Evolutionary conservation across 768 basidiomycete species (phyloP).

Genomic region (Kwoniella newhampshirensis): DNA sequence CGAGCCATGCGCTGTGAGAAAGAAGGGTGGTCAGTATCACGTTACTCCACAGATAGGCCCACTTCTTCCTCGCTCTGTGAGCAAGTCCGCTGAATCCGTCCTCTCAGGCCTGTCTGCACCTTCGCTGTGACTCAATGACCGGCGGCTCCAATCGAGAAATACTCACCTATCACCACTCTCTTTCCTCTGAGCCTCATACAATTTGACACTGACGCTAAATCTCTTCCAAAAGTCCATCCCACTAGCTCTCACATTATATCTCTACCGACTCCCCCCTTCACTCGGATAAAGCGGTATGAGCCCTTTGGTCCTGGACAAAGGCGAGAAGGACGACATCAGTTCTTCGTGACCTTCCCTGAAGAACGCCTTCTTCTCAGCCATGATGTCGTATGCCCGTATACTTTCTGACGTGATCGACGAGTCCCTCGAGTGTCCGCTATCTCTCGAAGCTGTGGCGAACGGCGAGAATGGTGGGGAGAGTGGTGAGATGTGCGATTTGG

Average conservation of each 20-base stretch:
- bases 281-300: background rate
- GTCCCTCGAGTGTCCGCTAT: background rate
- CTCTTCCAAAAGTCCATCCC: conserved; percentile 47
- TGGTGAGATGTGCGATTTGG: conserved; percentile 17
- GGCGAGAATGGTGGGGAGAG: conserved; percentile 27
- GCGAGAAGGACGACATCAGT: conserved; percentile 33
- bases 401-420: conserved; percentile 18
- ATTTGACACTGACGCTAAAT: conserved; percentile 37
- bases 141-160: no score
- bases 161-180: conserved; percentile 29
- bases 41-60: no score
- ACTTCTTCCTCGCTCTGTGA: no score
- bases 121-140: no score
- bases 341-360: conserved; percentile 46
- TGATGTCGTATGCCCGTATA: conserved; percentile 34
- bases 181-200: conserved; percentile 24
- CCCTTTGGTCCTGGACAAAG: conserved; percentile 6
- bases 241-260: conserved; percentile 10
- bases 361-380: conserved; percentile 44
- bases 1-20: conserved; percentile 15
- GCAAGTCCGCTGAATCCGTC: no score
- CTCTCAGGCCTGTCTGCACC: no score
- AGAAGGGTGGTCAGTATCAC: no score
- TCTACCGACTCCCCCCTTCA: background rate
- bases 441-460: conserved; percentile 6